A percentile compares a stretch with the other conserved stretches of the same genome.
phyloP scores from a whole-genome alignment of 2,329 filamentous ascomycete genomes.

The Fusarium marasasianum region DNA sequence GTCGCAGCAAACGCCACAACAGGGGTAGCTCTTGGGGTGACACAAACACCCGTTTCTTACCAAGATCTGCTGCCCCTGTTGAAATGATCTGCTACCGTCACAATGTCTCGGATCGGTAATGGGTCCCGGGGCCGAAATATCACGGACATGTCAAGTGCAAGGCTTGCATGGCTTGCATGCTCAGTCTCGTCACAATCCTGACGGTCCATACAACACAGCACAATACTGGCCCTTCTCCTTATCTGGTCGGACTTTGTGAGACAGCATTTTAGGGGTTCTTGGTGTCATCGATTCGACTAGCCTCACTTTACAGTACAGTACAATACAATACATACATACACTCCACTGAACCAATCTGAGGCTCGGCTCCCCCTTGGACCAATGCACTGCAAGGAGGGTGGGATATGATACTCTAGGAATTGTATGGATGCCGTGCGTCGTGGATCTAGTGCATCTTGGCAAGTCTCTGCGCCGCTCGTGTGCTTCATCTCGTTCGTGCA shows the following conservation, averaged over 20 bases:
- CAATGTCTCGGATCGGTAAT: slow-evolving; percentile 19
- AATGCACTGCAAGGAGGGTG: slow-evolving; percentile 10
- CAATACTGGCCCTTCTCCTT: not conserved
- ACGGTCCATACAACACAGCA: not conserved
- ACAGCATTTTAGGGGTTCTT: not conserved
- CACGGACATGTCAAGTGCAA: slow-evolving; percentile 16
- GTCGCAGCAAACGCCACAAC: slow-evolving; percentile 20
- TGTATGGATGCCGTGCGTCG: not conserved
- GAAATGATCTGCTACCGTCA: slow-evolving; percentile 21
- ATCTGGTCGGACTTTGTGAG: not conserved
- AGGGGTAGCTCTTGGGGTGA: slow-evolving; percentile 10
- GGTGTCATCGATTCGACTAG: not conserved
- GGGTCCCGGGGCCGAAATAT: slow-evolving; percentile 29
- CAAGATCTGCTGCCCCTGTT: slow-evolving; percentile 24
- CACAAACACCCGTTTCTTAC: slow-evolving; percentile 15
- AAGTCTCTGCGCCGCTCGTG: not conserved
- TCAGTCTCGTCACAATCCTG: slow-evolving; percentile 4
- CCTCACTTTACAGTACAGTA: not conserved
- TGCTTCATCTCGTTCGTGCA: slow-evolving; percentile 1
- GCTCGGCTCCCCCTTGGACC: not conserved
- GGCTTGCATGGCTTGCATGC: not conserved
- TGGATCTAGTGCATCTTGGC: not conserved
- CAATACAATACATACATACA: not conserved
- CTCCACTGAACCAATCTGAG: not conserved
- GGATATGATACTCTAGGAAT: not conserved